Percentiles rank a stretch among this genome's conserved stretches.
phyloP scores from a whole-genome alignment of 176 grass and related monocot genomes.

The Avena sativa region DNA sequence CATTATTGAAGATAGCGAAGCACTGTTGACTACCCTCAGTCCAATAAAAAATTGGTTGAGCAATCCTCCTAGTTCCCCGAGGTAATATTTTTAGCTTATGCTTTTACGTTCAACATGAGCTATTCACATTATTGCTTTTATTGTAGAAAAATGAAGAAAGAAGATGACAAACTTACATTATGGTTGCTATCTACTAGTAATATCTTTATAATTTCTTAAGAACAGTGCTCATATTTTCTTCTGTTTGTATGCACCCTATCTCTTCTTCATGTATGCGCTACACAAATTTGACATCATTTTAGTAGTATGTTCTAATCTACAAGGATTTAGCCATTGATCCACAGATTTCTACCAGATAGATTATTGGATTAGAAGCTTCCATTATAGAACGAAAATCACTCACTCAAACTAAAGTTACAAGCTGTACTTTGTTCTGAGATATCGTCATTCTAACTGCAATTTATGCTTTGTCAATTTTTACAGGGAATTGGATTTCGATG shows the following conservation, averaged over 20 bases:
- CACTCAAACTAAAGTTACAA: conserved; percentile 14
- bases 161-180: conserved; percentile 3
- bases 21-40: conserved; percentile 60
- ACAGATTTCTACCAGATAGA: background rate
- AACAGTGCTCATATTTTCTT: background rate
- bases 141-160: conserved; percentile 6
- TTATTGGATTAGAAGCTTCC: conserved; percentile 7
- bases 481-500: conserved; percentile 78
- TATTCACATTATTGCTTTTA: conserved; percentile 1
- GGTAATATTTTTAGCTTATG: conserved; percentile 47
- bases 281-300: conserved; percentile 22
- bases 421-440: conserved; percentile 29
- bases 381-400: background rate
- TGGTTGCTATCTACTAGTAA: conserved; percentile 17
- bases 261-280: background rate
- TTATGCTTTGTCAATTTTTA: conserved; percentile 37
- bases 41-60: conserved; percentile 76
- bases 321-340: conserved; percentile 21
- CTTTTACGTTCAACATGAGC: conserved; percentile 14
- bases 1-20: conserved; percentile 78
- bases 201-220: conserved; percentile 20
- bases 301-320: conserved; percentile 17
- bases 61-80: conserved; percentile 59
- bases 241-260: conserved; percentile 1
- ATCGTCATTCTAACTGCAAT: conserved; percentile 5